Percentiles rank a stretch among this genome's conserved stretches.
Conservation (phyloP, 495 filamentous ascomycete genomes). For the Platismatia glauca region DNA sequence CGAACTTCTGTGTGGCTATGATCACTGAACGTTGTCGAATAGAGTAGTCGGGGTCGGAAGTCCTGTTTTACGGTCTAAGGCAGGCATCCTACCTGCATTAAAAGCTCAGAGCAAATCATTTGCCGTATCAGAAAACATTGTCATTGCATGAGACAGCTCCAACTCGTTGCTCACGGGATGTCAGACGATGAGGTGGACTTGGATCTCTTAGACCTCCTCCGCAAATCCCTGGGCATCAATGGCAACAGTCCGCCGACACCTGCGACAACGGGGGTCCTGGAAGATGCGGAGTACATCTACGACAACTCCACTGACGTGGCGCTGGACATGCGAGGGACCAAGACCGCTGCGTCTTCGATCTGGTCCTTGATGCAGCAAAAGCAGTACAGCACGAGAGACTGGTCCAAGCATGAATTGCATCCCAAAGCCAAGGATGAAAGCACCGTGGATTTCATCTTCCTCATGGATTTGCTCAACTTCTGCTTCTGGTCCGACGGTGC, state of each 20-base stretch:
- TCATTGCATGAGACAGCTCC: not conserved
- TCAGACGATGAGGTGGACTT: slow-evolving; percentile 84
- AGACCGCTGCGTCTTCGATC: slow-evolving; percentile 70
- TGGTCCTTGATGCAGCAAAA: slow-evolving; percentile 74
- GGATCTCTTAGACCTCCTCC: slow-evolving; percentile 79
- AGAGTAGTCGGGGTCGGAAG: not conserved
- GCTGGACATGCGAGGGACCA: slow-evolving; percentile 65
- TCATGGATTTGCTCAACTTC: slow-evolving; percentile 94
- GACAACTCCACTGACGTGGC: slow-evolving; percentile 91
- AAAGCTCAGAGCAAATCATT: not conserved
- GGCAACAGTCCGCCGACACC: slow-evolving; percentile 43
- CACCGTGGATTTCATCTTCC: slow-evolving; percentile 86
- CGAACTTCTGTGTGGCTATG: too few relatives aligned
- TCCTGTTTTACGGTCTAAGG: not conserved
- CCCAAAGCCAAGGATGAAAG: slow-evolving; percentile 67
- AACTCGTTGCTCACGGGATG: slow-evolving; percentile 35
- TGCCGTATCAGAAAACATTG: not conserved
- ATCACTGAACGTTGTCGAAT: too few relatives aligned
- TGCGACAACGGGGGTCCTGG: slow-evolving; percentile 69
- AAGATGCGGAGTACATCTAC: slow-evolving; percentile 76
- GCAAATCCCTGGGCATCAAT: slow-evolving; percentile 62
- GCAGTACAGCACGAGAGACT: slow-evolving; percentile 70
- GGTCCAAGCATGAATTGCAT: slow-evolving; percentile 87
- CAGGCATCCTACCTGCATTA: not conserved
- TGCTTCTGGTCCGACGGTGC: slow-evolving; percentile 78